Base-by-base conservation (phyloP, 2,329 filamentous ascomycete genomes). In the Alternaria novae-zelandiae region DNA sequence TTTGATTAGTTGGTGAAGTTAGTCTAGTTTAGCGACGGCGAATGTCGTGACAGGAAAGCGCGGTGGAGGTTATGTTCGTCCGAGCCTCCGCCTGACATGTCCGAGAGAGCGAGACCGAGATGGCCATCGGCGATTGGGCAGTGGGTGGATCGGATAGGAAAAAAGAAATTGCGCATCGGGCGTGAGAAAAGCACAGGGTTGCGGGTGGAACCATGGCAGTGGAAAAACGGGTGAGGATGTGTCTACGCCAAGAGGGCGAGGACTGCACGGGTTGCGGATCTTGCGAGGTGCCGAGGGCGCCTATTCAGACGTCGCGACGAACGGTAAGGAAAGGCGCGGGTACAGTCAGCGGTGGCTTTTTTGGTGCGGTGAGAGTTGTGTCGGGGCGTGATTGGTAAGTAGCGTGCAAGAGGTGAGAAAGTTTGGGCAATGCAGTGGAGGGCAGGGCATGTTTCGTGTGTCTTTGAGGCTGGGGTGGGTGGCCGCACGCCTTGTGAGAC, bases 281-380 rank as follows among this genome's bases (percentile, higher is more conserved):
- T 53, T 70, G 47, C 63, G 54, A 69, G 54, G 56, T 66, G 61
- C 71, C 71, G 71, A 63, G 44, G 70, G 71, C 69, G 71, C 59
- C 59, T 69, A 71, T 56, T 63, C 65, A 61, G 64, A 64, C 65
- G 26, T 26, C 25, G 49, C 41, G 36, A 45, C 36, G 32, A 23
- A 25, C 32, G 53, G 49, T 28, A 59, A 59, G 32, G 15, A 17
- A 41, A 6, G 36, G 36, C 36, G 36, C 36, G 36, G 32, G 49
- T 41, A 65, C 64, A 63, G 65, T 65, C 57, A 64, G 56, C 49
- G 61, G 57, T 44, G 54, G 59, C 55, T 45, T 58, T 58, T 49
- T 43, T 20, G 47, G 23, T 23, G 25, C 30, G 30, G 47, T 28
- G 23, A 46, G 50, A 41, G 51, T 30, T 53, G 51, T 23, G 36